phyloP scores from a whole-genome alignment of 805 yeast genomes.

The Brettanomyces naardenensis region DNA sequence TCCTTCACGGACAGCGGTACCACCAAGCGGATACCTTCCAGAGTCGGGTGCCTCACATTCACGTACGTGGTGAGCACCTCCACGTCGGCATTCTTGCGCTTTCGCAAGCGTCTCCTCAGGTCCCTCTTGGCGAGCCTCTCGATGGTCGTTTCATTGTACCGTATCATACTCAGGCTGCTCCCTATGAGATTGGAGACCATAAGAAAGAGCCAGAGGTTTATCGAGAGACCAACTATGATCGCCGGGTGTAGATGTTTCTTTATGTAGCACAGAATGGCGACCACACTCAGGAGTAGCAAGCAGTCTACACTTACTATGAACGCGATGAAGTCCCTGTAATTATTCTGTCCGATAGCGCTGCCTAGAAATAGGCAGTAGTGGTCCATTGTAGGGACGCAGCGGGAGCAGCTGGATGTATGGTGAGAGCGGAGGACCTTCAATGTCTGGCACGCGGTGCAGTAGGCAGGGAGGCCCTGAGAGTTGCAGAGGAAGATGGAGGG shows the following conservation, averaged over 20 bases:
- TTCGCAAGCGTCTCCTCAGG: constrained; percentile 17
- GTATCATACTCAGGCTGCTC: constrained; percentile 34
- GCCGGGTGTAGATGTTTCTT: constrained; percentile 12
- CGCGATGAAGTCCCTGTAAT: constrained; percentile 53
- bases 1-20: constrained; percentile 27
- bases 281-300: constrained; percentile 26
- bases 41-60: constrained; percentile 29
- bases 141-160: constrained; percentile 34
- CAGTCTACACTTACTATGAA: constrained; percentile 33
- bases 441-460: constrained; percentile 63
- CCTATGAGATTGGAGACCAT: constrained; percentile 34
- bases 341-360: constrained; percentile 56
- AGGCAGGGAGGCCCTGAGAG: constrained; percentile 63
- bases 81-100: constrained; percentile 4
- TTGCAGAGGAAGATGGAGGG: constrained; percentile 66
- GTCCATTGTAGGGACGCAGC: constrained; percentile 70
- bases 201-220: constrained; percentile 36
- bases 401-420: constrained; percentile 49
- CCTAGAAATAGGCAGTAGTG: constrained; percentile 83
- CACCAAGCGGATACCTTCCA: constrained; percentile 28
- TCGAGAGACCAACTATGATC: constrained; percentile 28
- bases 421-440: constrained; percentile 62
- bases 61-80: constrained; percentile 24
- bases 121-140: constrained; percentile 16
- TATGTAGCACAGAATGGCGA: constrained; percentile 17